Evolutionary conservation across 768 basidiomycete species (phyloP).

Genomic region (Psilocybe tampanensis): DNA sequence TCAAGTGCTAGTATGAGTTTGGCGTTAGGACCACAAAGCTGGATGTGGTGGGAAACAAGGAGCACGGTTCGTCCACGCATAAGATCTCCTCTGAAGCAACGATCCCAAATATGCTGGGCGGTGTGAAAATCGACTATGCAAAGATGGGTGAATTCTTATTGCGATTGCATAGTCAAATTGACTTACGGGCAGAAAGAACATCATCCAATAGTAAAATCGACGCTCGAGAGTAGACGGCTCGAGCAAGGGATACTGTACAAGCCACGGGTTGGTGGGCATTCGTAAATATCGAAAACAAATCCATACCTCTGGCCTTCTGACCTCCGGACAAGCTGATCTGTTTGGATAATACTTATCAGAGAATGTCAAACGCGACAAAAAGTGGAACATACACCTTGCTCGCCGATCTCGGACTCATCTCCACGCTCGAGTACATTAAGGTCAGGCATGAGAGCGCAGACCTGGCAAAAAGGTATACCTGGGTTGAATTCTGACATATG

Average conservation of each 20-base stretch:
- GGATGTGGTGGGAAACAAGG: constrained; percentile 94
- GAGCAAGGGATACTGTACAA: constrained; percentile 44
- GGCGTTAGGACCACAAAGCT: constrained; percentile 81
- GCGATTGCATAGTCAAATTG: neutral
- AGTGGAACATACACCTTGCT: constrained; percentile 84
- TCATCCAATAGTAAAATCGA: constrained; percentile 84
- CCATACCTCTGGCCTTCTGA: constrained; percentile 53
- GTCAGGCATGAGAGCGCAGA: too few species aligned
- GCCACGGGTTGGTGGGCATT: too few species aligned
- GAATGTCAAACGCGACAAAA: too few species aligned
- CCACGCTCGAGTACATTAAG: constrained; percentile 80
- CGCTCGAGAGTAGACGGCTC: constrained; percentile 91
- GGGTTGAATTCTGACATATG: constrained; percentile 37
- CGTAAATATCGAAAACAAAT: too few species aligned
- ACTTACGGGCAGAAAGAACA: constrained; percentile 58
- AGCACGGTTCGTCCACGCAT: constrained; percentile 83
- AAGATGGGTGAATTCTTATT: neutral
- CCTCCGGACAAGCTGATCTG: constrained; percentile 59
- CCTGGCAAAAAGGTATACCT: too few species aligned
- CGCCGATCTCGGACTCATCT: constrained; percentile 86
- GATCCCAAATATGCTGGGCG: constrained; percentile 81
- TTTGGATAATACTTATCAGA: too few species aligned
- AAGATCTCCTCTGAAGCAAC: constrained; percentile 84
- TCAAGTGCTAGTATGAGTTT: constrained; percentile 82
- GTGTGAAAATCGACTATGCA: constrained; percentile 84